A percentile compares a stretch with the other conserved stretches of the same genome.
These are phyloP conservation scores for Mycosarcoma maydis DNA, from an alignment of 1,284 basidiomycete species.

Conservation along the genomic window DNA sequence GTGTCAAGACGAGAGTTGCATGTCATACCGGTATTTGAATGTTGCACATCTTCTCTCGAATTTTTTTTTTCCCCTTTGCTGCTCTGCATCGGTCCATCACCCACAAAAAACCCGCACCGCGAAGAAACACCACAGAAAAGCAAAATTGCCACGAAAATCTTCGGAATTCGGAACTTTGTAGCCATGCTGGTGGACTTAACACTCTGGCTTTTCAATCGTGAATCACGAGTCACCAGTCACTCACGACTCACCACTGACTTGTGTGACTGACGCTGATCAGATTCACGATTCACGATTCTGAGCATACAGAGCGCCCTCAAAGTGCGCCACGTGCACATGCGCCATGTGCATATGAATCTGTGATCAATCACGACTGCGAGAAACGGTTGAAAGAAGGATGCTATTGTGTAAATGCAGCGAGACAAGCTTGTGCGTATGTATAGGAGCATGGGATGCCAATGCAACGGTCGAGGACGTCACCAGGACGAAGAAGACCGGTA, in stretches of 20 bases:
- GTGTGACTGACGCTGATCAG: too few relatives aligned
- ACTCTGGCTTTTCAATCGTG: background rate
- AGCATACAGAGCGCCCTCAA: too few relatives aligned
- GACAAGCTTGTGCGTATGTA: background rate
- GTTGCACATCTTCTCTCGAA: too few relatives aligned
- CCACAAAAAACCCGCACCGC: background rate
- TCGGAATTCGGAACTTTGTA: constrained; percentile 13
- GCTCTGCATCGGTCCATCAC: background rate
- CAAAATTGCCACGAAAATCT: constrained; percentile 5
- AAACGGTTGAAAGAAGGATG: too few relatives aligned
- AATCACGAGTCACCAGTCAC: too few relatives aligned
- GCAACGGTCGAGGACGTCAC: background rate
- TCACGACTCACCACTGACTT: too few relatives aligned
- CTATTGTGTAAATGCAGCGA: too few relatives aligned
- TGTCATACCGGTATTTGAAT: background rate
- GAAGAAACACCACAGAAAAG: background rate
- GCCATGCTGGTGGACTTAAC: background rate
- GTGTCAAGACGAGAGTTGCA: constrained; percentile 3
- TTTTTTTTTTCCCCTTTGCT: constrained; percentile 8
- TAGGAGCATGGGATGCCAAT: background rate
- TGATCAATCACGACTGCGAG: too few relatives aligned
- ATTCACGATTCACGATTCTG: too few relatives aligned
- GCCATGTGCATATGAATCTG: too few relatives aligned
- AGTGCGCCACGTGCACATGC: too few relatives aligned
- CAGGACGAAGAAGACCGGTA: constrained; percentile 2